A percentile compares a stretch with the other conserved stretches of the same genome.
Conservation (phyloP, 1,139 yeast genomes). For the Trichomonascaceae sp. region DNA sequence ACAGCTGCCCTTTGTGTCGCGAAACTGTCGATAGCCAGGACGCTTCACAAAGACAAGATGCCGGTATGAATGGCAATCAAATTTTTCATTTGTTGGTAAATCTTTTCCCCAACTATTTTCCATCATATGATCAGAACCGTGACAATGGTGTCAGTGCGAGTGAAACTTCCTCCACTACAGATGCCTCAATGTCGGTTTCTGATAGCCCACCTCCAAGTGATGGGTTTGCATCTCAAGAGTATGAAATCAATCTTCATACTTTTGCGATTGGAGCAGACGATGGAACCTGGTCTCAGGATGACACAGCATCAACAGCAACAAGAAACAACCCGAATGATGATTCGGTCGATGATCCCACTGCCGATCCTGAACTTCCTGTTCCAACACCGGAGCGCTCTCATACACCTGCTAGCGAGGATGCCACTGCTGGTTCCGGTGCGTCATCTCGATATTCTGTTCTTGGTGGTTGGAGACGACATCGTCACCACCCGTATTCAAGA, state of each 20-base stretch:
- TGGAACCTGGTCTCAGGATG: not conserved
- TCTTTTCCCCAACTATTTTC: conserved; percentile 7
- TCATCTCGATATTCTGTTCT: not conserved
- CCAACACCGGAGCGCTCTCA: not conserved
- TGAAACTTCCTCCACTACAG: conserved; percentile 1
- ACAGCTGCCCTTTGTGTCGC: conserved; percentile 80
- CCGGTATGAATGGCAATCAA: not conserved
- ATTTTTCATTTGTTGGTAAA: conserved; percentile 2
- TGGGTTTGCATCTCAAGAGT: not conserved
- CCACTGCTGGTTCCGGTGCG: not conserved
- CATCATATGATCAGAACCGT: conserved; percentile 2
- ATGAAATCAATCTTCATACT: conserved; percentile 1
- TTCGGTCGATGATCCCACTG: not conserved
- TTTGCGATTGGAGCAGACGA: not conserved
- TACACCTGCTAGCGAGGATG: not conserved
- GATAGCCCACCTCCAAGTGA: not conserved
- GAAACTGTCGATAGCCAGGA: conserved; percentile 41
- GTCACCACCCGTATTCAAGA: conserved; percentile 17
- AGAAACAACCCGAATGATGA: not conserved
- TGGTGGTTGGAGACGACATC: conserved; percentile 2
- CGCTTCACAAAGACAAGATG: conserved; percentile 7
- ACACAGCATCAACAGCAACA: not conserved
- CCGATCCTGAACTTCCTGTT: not conserved
- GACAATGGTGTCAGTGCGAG: not conserved
- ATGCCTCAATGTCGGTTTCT: not conserved